These are phyloP conservation scores for Talaromyces sp. DNA, from an alignment of 2,329 filamentous ascomycete species.

Conservation along the genomic window DNA sequence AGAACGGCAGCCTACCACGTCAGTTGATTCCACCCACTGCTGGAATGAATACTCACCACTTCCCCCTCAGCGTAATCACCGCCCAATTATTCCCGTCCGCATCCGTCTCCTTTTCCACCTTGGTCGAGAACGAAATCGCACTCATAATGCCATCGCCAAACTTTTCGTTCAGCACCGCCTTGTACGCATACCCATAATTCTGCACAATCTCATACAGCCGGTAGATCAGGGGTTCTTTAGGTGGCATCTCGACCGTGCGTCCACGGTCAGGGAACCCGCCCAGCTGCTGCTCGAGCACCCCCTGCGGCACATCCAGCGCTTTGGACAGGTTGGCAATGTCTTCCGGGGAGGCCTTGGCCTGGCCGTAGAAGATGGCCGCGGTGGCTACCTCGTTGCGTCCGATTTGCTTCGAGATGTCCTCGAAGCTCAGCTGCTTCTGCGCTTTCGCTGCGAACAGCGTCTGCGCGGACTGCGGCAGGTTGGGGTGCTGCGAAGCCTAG, in stretches of 20 bases:
- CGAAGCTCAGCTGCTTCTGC: constrained; percentile 68
- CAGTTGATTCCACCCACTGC: constrained; percentile 2
- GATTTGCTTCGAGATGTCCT: constrained; percentile 67
- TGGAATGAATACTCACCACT: constrained; percentile 59
- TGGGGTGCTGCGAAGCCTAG: constrained; percentile 39
- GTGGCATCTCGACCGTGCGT: constrained; percentile 73
- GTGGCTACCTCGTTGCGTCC: constrained; percentile 77
- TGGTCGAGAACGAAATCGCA: constrained; percentile 83
- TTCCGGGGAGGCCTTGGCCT: constrained; percentile 66
- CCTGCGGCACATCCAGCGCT: constrained; percentile 57
- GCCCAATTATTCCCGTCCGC: constrained; percentile 76
- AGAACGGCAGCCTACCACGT: constrained; percentile 40
- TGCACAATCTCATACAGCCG: constrained; percentile 90
- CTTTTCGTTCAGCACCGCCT: constrained; percentile 93
- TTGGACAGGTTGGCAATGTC: constrained; percentile 64
- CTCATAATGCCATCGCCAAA: constrained; percentile 95
- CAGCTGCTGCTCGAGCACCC: constrained; percentile 57
- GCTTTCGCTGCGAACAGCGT: constrained; percentile 80
- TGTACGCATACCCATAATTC: constrained; percentile 95
- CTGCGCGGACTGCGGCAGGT: constrained; percentile 65
- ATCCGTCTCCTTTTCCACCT: constrained; percentile 91
- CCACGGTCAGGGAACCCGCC: constrained; percentile 76
- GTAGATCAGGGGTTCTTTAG: constrained; percentile 82
- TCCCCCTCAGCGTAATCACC: constrained; percentile 75
- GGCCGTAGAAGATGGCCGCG: constrained; percentile 87